Percentiles rank a stretch among this genome's conserved stretches.
These are phyloP conservation scores for Clavaria fumosa DNA, from an alignment of 768 basidiomycete genomes.

Conservation along the genomic window DNA sequence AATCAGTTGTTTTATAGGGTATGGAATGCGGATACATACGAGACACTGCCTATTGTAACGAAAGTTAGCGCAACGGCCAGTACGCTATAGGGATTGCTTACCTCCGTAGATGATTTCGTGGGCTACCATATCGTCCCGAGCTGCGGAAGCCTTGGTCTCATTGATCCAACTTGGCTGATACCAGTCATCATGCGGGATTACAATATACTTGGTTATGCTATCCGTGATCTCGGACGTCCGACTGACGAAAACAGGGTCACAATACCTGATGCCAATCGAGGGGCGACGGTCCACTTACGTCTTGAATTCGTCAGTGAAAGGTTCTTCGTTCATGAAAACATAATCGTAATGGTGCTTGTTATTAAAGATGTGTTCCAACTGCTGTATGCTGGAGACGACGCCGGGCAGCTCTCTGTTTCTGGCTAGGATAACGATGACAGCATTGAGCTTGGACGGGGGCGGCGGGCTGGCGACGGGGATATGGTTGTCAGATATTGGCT, in stretches of 20 bases:
- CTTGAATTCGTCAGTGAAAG: conserved; percentile 61
- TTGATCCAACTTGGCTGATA: conserved; percentile 70
- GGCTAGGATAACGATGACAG: conserved; percentile 69
- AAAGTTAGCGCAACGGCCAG: background rate
- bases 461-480: conserved; percentile 17
- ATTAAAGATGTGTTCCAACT: conserved; percentile 87
- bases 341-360: conserved; percentile 73
- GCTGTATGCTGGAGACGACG: conserved; percentile 49
- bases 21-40: background rate
- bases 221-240: conserved; percentile 45
- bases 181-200: conserved; percentile 73
- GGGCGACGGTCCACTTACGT: conserved; percentile 28
- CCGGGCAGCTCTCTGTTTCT: conserved; percentile 46
- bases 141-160: conserved; percentile 47
- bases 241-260: too few species aligned
- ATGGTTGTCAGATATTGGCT: conserved; percentile 24
- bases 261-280: too few species aligned
- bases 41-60: background rate
- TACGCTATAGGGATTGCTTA: conserved; percentile 11
- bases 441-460: conserved; percentile 57
- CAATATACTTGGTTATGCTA: conserved; percentile 51
- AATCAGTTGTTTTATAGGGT: too few species aligned
- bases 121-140: conserved; percentile 56
- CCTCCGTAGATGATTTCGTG: conserved; percentile 55
- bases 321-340: conserved; percentile 74